Evolutionary conservation across 2,329 filamentous ascomycete genomes (phyloP).

Genomic region (Nemania bipapillata): DNA sequence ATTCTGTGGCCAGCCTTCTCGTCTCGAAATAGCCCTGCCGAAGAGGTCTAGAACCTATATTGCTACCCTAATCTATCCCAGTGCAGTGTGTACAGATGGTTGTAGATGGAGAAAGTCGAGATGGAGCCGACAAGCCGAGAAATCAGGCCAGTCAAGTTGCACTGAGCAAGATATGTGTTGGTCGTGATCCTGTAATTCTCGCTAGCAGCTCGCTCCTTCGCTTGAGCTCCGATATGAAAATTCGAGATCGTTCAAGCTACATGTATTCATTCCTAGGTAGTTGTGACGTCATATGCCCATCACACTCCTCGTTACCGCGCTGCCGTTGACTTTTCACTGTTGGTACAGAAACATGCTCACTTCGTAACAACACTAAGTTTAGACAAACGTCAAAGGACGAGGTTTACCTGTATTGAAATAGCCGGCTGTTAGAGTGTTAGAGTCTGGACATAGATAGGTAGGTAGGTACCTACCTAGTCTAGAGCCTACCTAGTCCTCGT

Average conservation of each 20-base stretch:
- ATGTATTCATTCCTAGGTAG: background rate
- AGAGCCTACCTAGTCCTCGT: no score
- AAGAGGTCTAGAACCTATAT: background rate
- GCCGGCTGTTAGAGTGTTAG: background rate
- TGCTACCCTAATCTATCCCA: background rate
- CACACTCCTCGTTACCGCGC: background rate
- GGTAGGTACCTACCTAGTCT: background rate
- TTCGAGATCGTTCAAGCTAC: no score
- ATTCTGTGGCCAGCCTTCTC: background rate
- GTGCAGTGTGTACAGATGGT: no score
- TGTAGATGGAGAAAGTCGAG: background rate
- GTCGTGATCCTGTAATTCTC: background rate
- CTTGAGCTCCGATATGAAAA: no score
- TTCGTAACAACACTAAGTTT: background rate
- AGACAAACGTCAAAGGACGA: background rate
- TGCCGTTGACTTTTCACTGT: background rate
- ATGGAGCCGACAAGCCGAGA: background rate
- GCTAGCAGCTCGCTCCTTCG: no score
- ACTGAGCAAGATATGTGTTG: background rate
- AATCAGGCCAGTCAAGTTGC: background rate
- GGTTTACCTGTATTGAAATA: background rate
- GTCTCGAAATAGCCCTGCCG: no score
- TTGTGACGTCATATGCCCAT: slow-evolving; percentile 20
- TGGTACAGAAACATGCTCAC: background rate
- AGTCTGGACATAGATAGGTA: background rate